These are phyloP conservation scores for Saccharomycopsis sp. DNA, from an alignment of 805 yeast species.

Conservation along the genomic window DNA sequence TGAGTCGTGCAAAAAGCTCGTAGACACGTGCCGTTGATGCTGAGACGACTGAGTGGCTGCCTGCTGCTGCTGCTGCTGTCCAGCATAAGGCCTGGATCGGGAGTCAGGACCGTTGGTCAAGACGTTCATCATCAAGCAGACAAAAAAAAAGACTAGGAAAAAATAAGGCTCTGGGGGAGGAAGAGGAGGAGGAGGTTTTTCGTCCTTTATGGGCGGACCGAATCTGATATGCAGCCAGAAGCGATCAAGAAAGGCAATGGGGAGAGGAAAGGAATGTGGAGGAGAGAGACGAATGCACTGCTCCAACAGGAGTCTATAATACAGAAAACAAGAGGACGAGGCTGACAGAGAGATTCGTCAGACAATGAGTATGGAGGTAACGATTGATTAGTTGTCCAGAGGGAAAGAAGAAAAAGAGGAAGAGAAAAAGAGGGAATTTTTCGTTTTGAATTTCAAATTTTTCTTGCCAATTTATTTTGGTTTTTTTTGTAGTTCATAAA, in stretches of 20 bases:
- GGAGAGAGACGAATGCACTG: neutral
- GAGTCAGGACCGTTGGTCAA: neutral
- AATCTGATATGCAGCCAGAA: neutral
- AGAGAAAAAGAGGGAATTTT: neutral
- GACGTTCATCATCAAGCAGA: constrained; percentile 1
- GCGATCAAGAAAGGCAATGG: neutral
- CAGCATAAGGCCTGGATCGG: neutral
- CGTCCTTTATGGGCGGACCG: neutral
- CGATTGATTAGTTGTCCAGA: neutral
- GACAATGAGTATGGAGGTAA: neutral
- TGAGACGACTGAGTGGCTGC: neutral
- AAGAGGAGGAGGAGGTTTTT: neutral
- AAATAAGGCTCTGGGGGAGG: neutral
- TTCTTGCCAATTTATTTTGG: neutral
- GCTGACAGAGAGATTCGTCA: neutral
- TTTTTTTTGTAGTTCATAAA: neutral
- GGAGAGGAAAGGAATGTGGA: neutral
- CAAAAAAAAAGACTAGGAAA: neutral
- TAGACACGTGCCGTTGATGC: constrained; percentile 11
- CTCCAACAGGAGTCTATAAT: neutral
- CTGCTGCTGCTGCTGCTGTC: neutral
- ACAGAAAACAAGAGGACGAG: neutral
- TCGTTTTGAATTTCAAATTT: neutral
- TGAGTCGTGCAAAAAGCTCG: constrained; percentile 8
- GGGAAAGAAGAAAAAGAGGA: neutral